Evolutionary conservation across 768 basidiomycete species (phyloP).

Genomic region (Boletus reticulatus): DNA sequence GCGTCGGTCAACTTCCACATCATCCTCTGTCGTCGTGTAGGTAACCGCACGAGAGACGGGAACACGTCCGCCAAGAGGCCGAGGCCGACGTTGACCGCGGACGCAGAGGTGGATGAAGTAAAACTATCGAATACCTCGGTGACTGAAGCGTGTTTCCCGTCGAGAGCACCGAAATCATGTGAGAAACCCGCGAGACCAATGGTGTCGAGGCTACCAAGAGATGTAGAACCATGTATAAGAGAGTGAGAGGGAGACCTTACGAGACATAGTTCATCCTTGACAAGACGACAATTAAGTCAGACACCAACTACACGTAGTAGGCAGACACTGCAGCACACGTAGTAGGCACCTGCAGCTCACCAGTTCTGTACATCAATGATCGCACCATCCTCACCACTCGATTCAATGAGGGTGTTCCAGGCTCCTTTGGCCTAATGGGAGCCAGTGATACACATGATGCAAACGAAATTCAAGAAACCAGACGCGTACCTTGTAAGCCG

Average conservation of each 20-base stretch:
- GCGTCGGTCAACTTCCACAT: conserved; percentile 31
- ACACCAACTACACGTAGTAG: too few relatives aligned
- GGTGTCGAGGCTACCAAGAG: conserved; percentile 44
- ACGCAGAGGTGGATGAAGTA: conserved; percentile 12
- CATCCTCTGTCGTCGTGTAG: conserved; percentile 34
- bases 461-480: background rate
- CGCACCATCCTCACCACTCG: conserved; percentile 12
- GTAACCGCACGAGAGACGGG: conserved; percentile 36
- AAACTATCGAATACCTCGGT: conserved; percentile 41
- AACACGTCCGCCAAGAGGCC: conserved; percentile 37
- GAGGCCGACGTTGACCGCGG: conserved; percentile 29
- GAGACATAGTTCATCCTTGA: conserved; percentile 35
- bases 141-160: conserved; percentile 45
- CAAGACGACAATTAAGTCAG: background rate
- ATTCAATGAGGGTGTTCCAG: conserved; percentile 31
- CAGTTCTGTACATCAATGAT: conserved; percentile 42
- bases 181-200: conserved; percentile 63
- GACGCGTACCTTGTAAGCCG: conserved; percentile 23
- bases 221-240: background rate
- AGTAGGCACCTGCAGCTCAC: conserved; percentile 3
- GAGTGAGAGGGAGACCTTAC: conserved; percentile 10
- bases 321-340: too few relatives aligned
- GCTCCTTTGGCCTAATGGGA: conserved; percentile 24
- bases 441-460: background rate
- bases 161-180: conserved; percentile 54